Conservation (phyloP, 1,284 basidiomycete species). For the Trichosporon ovoides region DNA sequence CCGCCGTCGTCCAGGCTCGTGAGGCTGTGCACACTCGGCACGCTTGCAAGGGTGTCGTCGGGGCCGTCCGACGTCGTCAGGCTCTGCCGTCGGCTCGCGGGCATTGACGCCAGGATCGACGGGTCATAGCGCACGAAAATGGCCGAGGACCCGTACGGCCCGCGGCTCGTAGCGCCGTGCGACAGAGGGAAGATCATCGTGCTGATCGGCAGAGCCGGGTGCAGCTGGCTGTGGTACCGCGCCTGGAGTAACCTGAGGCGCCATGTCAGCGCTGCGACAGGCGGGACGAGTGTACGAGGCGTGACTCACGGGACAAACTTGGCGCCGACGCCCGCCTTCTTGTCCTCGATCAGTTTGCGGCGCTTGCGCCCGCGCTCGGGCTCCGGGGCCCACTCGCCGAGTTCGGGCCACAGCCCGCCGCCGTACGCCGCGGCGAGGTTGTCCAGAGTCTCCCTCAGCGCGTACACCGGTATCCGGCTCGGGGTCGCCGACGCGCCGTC, state of each 20-base stretch:
- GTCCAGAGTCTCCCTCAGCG: slow-evolving; percentile 34
- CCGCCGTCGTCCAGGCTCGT: background rate
- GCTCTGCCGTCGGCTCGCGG: slow-evolving; percentile 5
- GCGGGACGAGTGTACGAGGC: background rate
- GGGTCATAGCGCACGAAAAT: slow-evolving; percentile 43
- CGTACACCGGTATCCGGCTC: slow-evolving; percentile 37
- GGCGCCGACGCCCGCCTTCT: slow-evolving; percentile 26
- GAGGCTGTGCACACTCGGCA: background rate
- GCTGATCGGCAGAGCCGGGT: slow-evolving; percentile 36
- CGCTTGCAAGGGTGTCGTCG: background rate
- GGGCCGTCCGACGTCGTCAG: background rate
- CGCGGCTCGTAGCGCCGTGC: slow-evolving; percentile 43
- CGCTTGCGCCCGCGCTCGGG: slow-evolving; percentile 14
- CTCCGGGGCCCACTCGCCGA: slow-evolving; percentile 38
- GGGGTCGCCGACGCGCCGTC: slow-evolving; percentile 8
- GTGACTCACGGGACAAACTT: slow-evolving; percentile 33
- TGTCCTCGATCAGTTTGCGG: slow-evolving; percentile 9
- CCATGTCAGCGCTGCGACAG: too few relatives aligned
- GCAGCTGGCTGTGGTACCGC: slow-evolving; percentile 24
- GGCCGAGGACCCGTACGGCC: slow-evolving; percentile 42
- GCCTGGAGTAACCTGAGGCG: background rate
- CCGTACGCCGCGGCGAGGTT: slow-evolving; percentile 38
- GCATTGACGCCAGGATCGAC: slow-evolving; percentile 10
- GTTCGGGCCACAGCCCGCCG: slow-evolving; percentile 46
- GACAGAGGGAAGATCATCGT: slow-evolving; percentile 37